Percentiles rank a stretch among this genome's conserved stretches.
Evolutionary conservation across 2,329 filamentous ascomycete species (phyloP).

Genomic region (Colletotrichum eremochloae): DNA sequence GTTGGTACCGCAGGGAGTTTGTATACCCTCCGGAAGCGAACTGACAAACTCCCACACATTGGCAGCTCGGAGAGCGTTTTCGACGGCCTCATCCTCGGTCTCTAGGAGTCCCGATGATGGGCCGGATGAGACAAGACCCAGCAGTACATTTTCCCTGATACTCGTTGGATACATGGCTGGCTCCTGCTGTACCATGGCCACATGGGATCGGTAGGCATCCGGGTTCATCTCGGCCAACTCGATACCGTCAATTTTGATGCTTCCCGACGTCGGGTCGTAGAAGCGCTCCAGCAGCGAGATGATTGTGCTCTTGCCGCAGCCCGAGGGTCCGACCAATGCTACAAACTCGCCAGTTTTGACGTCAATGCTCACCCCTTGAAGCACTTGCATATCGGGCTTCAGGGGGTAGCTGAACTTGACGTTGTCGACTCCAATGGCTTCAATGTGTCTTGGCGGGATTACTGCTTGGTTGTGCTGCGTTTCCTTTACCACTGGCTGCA

Average conservation of each 20-base stretch:
- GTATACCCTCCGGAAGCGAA: slow-evolving; percentile 67
- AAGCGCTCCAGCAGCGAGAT: slow-evolving; percentile 64
- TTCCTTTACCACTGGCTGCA: too few relatives aligned
- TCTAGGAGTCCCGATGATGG: background rate
- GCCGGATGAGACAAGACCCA: slow-evolving; percentile 54
- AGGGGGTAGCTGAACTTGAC: too few relatives aligned
- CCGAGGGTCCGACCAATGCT: slow-evolving; percentile 67
- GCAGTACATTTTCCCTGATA: slow-evolving; percentile 67
- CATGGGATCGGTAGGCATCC: slow-evolving; percentile 1
- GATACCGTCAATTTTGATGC: background rate
- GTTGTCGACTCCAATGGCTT: too few relatives aligned
- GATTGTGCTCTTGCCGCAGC: slow-evolving; percentile 72
- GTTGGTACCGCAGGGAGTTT: slow-evolving; percentile 73
- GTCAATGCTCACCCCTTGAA: background rate
- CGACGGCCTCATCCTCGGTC: slow-evolving; percentile 54
- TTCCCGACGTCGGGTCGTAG: slow-evolving; percentile 47
- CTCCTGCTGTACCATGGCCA: slow-evolving; percentile 31
- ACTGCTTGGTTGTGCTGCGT: too few relatives aligned
- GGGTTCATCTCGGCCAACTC: slow-evolving; percentile 48
- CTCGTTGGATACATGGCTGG: slow-evolving; percentile 52
- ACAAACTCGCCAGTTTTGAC: slow-evolving; percentile 60
- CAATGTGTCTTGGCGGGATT: too few relatives aligned
- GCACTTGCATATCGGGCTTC: background rate
- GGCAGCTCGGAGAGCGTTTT: slow-evolving; percentile 65
- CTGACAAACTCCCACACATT: slow-evolving; percentile 69